Conservation (phyloP, 1,284 basidiomycete species). For the Pyrrhoderma lamaoense region DNA sequence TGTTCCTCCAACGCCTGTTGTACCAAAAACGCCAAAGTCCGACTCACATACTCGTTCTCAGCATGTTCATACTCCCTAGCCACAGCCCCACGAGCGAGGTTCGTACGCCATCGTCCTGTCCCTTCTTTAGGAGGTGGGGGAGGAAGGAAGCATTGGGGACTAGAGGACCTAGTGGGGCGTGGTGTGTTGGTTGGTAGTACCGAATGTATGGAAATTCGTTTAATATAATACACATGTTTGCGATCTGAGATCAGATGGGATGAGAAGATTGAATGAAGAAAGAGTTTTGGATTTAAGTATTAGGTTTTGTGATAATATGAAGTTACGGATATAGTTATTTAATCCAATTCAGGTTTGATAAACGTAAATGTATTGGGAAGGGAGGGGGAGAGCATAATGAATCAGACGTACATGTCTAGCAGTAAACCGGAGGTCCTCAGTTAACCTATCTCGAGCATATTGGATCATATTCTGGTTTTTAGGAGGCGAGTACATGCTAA, state of each 20-base stretch:
- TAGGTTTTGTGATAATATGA: too few species aligned
- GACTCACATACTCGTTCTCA: constrained; percentile 61
- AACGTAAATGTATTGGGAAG: not conserved
- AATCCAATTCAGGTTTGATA: too few species aligned
- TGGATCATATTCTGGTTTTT: constrained; percentile 56
- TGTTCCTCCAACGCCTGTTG: constrained; percentile 81
- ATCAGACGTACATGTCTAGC: constrained; percentile 22
- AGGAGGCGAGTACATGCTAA: constrained; percentile 80
- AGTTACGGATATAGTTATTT: too few species aligned
- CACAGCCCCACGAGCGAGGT: constrained; percentile 59
- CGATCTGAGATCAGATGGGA: constrained; percentile 45
- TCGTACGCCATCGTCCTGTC: constrained; percentile 62
- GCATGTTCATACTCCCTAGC: constrained; percentile 39
- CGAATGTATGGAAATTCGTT: constrained; percentile 94
- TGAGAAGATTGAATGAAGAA: too few species aligned
- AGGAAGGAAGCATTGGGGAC: constrained; percentile 47
- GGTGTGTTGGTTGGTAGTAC: constrained; percentile 84
- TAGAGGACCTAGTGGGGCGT: constrained; percentile 82
- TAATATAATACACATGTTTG: constrained; percentile 86
- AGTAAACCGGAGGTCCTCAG: constrained; percentile 77
- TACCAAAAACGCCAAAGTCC: constrained; percentile 75
- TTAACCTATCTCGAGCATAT: constrained; percentile 57
- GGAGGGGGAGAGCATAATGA: not conserved
- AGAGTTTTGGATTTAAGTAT: too few species aligned
- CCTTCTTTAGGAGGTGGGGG: constrained; percentile 46